A percentile compares a stretch with the other conserved stretches of the same genome.
phyloP scores from a whole-genome alignment of 495 filamentous ascomycete genomes.

The Podospora anserina region DNA sequence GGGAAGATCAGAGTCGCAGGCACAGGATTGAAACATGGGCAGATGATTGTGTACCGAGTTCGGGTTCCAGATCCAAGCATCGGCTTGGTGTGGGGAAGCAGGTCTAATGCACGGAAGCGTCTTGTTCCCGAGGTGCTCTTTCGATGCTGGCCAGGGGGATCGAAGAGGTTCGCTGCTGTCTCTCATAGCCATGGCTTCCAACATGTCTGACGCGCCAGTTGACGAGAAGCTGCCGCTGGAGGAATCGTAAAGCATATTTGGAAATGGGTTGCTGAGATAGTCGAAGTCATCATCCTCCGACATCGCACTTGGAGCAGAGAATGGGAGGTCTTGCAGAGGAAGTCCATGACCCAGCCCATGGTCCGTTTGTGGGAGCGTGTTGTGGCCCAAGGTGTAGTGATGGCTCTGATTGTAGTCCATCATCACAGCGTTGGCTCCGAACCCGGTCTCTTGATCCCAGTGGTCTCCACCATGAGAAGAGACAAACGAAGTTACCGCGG shows the following conservation, averaged over 20 bases:
- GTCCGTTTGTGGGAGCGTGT: background rate
- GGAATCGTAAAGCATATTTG: background rate
- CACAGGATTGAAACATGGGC: background rate
- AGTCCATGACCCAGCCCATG: background rate
- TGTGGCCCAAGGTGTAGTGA: background rate
- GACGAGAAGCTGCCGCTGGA: background rate
- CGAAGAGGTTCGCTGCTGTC: background rate
- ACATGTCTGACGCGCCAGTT: background rate
- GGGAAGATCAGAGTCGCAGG: background rate
- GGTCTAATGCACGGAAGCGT: background rate
- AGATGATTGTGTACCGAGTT: background rate
- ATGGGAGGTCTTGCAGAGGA: background rate
- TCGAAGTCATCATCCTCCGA: background rate
- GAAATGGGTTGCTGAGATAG: background rate
- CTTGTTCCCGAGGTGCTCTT: background rate
- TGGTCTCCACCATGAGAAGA: background rate
- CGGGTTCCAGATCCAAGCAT: background rate
- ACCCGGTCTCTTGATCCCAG: background rate
- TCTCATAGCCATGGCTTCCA: slow-evolving; percentile 1
- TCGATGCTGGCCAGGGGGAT: background rate
- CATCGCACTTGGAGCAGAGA: background rate
- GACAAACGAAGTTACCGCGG: background rate
- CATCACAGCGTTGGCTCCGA: background rate
- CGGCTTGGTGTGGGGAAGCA: background rate
- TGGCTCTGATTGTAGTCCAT: background rate